These are phyloP conservation scores for Acer campestre DNA, from an alignment of 345 rosid species.

Conservation along the genomic window DNA sequence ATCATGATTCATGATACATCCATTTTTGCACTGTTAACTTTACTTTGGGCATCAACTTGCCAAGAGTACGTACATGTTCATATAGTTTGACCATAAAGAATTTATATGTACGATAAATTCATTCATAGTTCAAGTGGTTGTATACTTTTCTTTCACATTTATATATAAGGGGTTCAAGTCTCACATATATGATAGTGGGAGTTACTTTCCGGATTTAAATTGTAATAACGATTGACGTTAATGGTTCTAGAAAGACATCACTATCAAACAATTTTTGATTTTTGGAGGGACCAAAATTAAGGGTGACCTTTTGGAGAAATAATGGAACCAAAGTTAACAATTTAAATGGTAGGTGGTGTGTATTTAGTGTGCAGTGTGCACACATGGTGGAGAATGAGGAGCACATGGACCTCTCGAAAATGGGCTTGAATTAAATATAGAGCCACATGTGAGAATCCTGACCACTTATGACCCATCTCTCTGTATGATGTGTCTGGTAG, in stretches of 20 bases:
- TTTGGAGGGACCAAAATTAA: too few species aligned
- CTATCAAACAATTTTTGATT: too few species aligned
- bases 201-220: too few species aligned
- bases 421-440: neutral
- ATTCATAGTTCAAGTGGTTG: too few species aligned
- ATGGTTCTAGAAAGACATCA: too few species aligned
- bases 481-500: neutral
- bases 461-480: neutral
- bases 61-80: neutral
- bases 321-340: neutral
- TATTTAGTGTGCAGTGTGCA: slow-evolving; percentile 3
- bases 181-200: too few species aligned
- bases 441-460: neutral
- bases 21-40: neutral
- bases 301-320: neutral
- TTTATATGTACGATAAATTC: neutral
- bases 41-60: neutral
- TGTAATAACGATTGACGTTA: too few species aligned
- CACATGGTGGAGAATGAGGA: neutral
- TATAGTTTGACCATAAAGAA: neutral
- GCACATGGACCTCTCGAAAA: neutral
- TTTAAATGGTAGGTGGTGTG: slow-evolving; percentile 8
- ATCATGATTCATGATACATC: too few species aligned
- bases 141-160: too few species aligned
- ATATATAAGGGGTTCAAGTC: too few species aligned